Percentiles rank a stretch among this genome's conserved stretches.
These are phyloP conservation scores for Ophiocordyceps camponoti-rufipedis DNA, from an alignment of 2,329 filamentous ascomycete species.

Conservation along the genomic window DNA sequence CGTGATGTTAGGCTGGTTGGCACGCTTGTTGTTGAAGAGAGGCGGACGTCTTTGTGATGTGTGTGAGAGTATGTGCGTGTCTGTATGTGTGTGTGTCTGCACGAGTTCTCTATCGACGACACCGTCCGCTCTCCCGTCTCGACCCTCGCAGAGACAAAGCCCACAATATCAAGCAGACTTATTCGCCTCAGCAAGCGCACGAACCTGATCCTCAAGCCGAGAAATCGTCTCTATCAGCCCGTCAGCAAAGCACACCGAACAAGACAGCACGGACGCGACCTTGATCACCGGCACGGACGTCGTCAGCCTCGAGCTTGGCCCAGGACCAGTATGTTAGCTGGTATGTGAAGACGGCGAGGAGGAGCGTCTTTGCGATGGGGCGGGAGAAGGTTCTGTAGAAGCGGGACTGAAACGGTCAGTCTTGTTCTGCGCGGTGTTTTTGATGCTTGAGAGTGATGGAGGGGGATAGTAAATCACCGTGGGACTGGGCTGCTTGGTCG, in stretches of 20 bases:
- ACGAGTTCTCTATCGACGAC: too few species aligned
- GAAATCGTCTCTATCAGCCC: too few species aligned
- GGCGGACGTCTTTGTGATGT: background rate
- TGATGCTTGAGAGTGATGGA: background rate
- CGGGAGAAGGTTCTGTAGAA: constrained; percentile 64
- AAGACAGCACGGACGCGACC: constrained; percentile 17
- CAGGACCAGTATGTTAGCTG: constrained; percentile 61
- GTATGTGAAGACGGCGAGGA: constrained; percentile 62
- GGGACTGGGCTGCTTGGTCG: too few species aligned
- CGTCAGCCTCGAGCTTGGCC: constrained; percentile 56
- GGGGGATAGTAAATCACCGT: too few species aligned
- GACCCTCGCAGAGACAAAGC: too few species aligned
- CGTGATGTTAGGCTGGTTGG: constrained; percentile 14
- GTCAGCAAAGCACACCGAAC: too few species aligned
- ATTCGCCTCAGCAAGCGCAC: too few species aligned
- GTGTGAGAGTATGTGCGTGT: too few species aligned
- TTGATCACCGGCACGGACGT: constrained; percentile 40
- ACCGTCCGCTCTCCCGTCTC: too few species aligned
- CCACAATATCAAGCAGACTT: too few species aligned
- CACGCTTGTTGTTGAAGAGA: constrained; percentile 1
- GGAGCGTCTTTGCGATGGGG: constrained; percentile 54
- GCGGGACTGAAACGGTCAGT: constrained; percentile 23
- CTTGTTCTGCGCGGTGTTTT: background rate
- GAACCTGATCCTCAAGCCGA: too few species aligned
- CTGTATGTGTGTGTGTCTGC: too few species aligned